A percentile compares a stretch with the other conserved stretches of the same genome.
Conservation (phyloP, 768 basidiomycete genomes). For the Pleurotus pulmonarius region DNA sequence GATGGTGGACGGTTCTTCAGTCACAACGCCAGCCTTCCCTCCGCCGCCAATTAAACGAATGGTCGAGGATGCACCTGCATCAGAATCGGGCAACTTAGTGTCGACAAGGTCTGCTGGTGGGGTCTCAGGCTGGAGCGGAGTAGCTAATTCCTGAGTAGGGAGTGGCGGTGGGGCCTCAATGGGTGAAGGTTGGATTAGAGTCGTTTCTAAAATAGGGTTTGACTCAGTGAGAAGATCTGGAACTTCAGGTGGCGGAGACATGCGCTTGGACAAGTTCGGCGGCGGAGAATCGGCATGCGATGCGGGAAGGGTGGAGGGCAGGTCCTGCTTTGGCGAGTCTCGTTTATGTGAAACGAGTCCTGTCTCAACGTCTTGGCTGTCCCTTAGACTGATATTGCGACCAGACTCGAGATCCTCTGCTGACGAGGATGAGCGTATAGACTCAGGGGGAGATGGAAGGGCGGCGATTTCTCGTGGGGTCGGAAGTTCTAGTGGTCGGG, state of each 20-base stretch:
- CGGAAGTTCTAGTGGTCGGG: constrained; percentile 60
- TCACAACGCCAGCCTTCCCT: constrained; percentile 36
- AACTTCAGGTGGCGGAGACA: constrained; percentile 23
- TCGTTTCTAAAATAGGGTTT: constrained; percentile 29
- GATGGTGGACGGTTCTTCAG: constrained; percentile 23
- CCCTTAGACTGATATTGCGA: constrained; percentile 33
- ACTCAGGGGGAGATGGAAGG: constrained; percentile 40
- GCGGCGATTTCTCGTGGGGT: constrained; percentile 55
- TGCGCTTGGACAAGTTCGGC: constrained; percentile 11
- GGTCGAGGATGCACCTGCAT: constrained; percentile 27
- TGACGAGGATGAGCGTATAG: constrained; percentile 34
- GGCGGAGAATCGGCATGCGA: constrained; percentile 10
- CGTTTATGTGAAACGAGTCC: constrained; percentile 15
- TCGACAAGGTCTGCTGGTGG: not conserved
- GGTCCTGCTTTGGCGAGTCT: constrained; percentile 15
- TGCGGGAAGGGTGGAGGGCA: constrained; percentile 11
- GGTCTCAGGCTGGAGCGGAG: not conserved
- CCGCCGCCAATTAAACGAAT: constrained; percentile 60
- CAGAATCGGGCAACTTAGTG: constrained; percentile 1
- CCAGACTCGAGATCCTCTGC: constrained; percentile 51
- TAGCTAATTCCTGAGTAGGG: not conserved
- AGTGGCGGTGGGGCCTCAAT: constrained; percentile 6
- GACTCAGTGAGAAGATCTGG: constrained; percentile 50
- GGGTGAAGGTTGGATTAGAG: constrained; percentile 29
- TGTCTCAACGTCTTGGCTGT: constrained; percentile 20